Conservation (phyloP, 495 filamentous ascomycete species). For the Rhizodiscina lignyota region DNA sequence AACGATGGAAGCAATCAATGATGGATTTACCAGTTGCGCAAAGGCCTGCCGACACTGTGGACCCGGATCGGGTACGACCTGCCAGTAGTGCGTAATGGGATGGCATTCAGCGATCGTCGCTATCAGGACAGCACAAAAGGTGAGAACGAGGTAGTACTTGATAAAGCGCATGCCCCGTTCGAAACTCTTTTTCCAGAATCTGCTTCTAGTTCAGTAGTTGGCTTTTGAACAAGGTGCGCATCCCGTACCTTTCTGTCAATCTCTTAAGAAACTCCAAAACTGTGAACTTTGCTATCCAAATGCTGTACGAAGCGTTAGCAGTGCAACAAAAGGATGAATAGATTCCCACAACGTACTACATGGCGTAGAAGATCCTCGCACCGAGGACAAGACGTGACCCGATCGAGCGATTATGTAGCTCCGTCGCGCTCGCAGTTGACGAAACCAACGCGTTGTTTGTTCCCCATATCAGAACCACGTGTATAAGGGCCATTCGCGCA, state of each 20-base stretch:
- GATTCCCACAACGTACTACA: conserved; percentile 36
- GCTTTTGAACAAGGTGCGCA: no score
- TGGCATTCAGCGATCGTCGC: conserved; percentile 73
- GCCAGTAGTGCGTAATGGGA: conserved; percentile 77
- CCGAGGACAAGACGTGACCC: conserved; percentile 50
- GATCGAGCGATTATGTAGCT: conserved; percentile 29
- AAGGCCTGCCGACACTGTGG: conserved; percentile 69
- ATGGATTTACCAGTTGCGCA: conserved; percentile 65
- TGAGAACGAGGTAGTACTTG: conserved; percentile 53
- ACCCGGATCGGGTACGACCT: conserved; percentile 77
- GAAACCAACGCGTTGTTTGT: conserved; percentile 79
- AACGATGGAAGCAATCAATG: no score
- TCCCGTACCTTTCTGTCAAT: conserved; percentile 44
- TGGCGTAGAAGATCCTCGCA: conserved; percentile 49
- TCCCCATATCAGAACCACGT: conserved; percentile 66
- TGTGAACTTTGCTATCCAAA: conserved; percentile 84
- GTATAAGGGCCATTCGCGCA: conserved; percentile 68
- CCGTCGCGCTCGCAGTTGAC: conserved; percentile 21
- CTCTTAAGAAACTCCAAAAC: conserved; percentile 83
- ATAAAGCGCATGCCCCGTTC: conserved; percentile 49
- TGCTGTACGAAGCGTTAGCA: conserved; percentile 28
- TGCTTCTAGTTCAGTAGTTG: no score
- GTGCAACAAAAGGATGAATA: neutral
- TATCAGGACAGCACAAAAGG: conserved; percentile 65
- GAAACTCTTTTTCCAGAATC: conserved; percentile 54